Conservation (phyloP, 2,329 filamentous ascomycete species). For the Lachnellula subtilissima region DNA sequence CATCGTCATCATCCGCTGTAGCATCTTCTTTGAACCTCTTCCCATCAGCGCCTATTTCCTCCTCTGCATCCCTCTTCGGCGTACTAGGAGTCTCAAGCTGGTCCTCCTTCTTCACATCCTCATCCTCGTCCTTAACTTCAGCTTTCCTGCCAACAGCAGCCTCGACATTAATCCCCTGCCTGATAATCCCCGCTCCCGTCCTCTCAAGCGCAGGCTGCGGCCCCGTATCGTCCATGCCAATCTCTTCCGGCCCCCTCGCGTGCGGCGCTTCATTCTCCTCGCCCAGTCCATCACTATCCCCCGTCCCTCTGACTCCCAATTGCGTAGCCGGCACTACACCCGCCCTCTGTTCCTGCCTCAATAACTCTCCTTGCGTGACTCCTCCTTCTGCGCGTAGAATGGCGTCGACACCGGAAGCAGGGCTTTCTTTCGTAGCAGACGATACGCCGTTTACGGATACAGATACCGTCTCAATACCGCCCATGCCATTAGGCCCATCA, state of each 20-base stretch:
- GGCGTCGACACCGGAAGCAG: constrained; percentile 15
- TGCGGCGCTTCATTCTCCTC: constrained; percentile 67
- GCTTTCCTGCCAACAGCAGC: constrained; percentile 54
- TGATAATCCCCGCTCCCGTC: constrained; percentile 39
- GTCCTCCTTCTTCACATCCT: constrained; percentile 29
- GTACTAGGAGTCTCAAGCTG: constrained; percentile 27
- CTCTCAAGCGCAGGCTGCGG: constrained; percentile 49
- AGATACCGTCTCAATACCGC: constrained; percentile 75
- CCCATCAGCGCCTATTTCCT: constrained; percentile 35
- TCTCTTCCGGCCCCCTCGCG: constrained; percentile 75
- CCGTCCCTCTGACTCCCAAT: constrained; percentile 28
- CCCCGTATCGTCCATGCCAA: constrained; percentile 83
- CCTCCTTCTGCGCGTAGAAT: constrained; percentile 39
- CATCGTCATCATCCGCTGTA: constrained; percentile 15
- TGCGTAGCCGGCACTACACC: constrained; percentile 70
- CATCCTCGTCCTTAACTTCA: constrained; percentile 25
- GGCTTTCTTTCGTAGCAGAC: constrained; percentile 37
- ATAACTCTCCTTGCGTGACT: constrained; percentile 76
- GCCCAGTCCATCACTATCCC: constrained; percentile 34
- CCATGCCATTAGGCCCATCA: constrained; percentile 73
- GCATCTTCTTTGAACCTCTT: constrained; percentile 49
- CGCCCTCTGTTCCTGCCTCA: constrained; percentile 81
- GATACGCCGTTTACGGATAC: constrained; percentile 68
- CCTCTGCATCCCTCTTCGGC: constrained; percentile 54
- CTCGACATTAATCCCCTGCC: constrained; percentile 55